Percentiles rank a stretch among this genome's conserved stretches.
Conservation (phyloP, 345 rosid genomes). For the Sonneratia alba region DNA sequence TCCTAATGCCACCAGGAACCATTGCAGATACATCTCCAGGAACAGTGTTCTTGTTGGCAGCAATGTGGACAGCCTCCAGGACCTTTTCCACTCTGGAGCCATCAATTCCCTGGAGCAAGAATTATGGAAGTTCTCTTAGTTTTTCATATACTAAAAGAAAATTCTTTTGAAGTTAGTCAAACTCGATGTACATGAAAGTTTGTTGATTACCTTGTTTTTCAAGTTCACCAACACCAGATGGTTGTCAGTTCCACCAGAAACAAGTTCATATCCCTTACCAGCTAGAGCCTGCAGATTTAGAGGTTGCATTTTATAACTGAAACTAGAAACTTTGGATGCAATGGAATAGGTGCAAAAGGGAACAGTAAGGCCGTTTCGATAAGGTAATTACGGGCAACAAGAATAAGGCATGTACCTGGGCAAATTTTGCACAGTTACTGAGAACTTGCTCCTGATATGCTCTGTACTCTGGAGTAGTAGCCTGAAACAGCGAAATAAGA, state of each 20-base stretch:
- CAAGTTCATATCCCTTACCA: constrained; percentile 73
- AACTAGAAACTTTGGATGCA: too few relatives aligned
- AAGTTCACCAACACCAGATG: constrained; percentile 94
- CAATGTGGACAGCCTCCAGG: constrained; percentile 94
- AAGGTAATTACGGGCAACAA: too few relatives aligned
- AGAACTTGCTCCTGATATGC: constrained; percentile 98
- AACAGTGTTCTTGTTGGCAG: constrained; percentile 97
- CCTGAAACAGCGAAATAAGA: constrained; percentile 27
- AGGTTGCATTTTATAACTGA: neutral
- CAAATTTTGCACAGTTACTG: constrained; percentile 74
- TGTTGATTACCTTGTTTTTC: constrained; percentile 60
- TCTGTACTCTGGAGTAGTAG: constrained; percentile 85
- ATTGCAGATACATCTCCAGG: constrained; percentile 99
- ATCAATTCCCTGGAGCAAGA: constrained; percentile 65
- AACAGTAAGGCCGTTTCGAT: neutral
- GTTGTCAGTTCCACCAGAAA: constrained; percentile 98
- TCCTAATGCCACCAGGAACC: constrained; percentile 99
- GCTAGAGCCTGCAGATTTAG: constrained; percentile 46
- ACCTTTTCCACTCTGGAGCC: constrained; percentile 98
- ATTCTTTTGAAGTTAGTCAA: neutral
- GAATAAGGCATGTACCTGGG: constrained; percentile 40
- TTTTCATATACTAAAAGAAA: neutral
- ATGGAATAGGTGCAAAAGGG: too few relatives aligned
- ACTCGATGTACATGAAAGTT: neutral
- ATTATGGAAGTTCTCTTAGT: neutral